A percentile compares a stretch with the other conserved stretches of the same genome.
phyloP scores from a whole-genome alignment of 345 rosid genomes.

The Linum tenue region DNA sequence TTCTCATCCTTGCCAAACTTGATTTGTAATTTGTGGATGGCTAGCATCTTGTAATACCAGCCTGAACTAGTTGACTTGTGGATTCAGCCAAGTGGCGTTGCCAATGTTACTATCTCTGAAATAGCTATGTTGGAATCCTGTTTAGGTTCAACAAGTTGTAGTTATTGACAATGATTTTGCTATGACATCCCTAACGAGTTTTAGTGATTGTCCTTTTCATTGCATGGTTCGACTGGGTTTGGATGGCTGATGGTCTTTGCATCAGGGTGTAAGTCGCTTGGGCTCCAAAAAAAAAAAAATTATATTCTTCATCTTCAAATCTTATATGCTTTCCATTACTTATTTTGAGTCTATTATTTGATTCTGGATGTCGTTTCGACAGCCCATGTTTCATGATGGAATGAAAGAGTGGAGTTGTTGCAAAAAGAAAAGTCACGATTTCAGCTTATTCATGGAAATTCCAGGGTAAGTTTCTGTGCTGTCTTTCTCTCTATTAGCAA shows the following conservation, averaged over 20 bases:
- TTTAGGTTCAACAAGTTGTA: neutral
- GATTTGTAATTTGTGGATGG: neutral
- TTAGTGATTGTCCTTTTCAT: slow-evolving; percentile 18
- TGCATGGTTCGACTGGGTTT: slow-evolving; percentile 23
- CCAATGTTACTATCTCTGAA: neutral
- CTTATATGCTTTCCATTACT: too few species aligned
- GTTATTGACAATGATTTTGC: neutral
- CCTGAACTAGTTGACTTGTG: neutral
- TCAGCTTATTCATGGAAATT: slow-evolving; percentile 66
- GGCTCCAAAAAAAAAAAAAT: neutral
- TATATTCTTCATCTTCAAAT: slow-evolving; percentile 1
- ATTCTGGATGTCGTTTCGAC: slow-evolving; percentile 18
- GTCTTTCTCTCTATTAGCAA: neutral
- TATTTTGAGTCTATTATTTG: neutral
- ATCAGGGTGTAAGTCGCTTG: slow-evolving; percentile 62
- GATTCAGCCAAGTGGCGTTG: neutral
- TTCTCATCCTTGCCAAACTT: neutral
- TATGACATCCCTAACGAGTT: neutral
- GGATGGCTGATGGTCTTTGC: slow-evolving; percentile 8
- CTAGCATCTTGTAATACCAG: too few species aligned
- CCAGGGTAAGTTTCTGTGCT: slow-evolving; percentile 55
- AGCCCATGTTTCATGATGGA: slow-evolving; percentile 93
- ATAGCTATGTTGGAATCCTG: neutral
- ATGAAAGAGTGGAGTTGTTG: slow-evolving; percentile 99
- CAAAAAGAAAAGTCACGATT: slow-evolving; percentile 92